Base-by-base conservation (phyloP, 2,329 filamentous ascomycete species). In the Arthrobotrys musiformis region DNA sequence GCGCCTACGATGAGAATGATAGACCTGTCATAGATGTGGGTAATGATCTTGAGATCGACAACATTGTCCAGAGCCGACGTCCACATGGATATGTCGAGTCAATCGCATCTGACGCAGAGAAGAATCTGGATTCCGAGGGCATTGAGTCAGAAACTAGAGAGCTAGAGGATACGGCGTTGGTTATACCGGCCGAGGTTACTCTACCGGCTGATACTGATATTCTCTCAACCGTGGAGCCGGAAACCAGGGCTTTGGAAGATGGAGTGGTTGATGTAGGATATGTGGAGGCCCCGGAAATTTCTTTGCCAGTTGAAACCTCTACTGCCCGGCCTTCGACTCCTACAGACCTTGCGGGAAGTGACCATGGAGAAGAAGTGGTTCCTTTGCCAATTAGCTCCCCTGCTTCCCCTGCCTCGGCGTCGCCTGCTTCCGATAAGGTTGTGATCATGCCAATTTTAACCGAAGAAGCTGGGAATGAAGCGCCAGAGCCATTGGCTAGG, bases 81-180 rank as follows among this genome's bases (percentile, higher is more conserved):
- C 22, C 9, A 0, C 69, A 56, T 28, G 67, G 68, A 5, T 78
- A 68, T 54, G 74, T 46, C 4, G 52, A 58, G 33, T 78, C 74
- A 24, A 40, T 78, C 13, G 48, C 68, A 11, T 78, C 68, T 17
- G 74, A 78, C 35, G 74, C 58, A 54, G 62, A 64, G 26, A 56
- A 63, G 44, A 44, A 61, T n/a, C 19, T 26, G 7, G 54, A 4
- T n/a, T 37, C 11, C 2, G 19, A 15, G n/a, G 17, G 3, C 15
- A 11, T 40, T 24, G 48, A 54, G 33, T n/a, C 42, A 8, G 40
- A 30, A 30, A n/a, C 17, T 9, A 13, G 37, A 44, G 37, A 30
- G 17, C 35, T 30, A 8, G 24, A 48, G 8, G 26, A 48, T 48
- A 4, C 35, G 8, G 19, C 8, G 22, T 37, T 22, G 3, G n/a